Conservation (phyloP, 2,329 filamentous ascomycete genomes). For the Ophiocordyceps robertsii region DNA sequence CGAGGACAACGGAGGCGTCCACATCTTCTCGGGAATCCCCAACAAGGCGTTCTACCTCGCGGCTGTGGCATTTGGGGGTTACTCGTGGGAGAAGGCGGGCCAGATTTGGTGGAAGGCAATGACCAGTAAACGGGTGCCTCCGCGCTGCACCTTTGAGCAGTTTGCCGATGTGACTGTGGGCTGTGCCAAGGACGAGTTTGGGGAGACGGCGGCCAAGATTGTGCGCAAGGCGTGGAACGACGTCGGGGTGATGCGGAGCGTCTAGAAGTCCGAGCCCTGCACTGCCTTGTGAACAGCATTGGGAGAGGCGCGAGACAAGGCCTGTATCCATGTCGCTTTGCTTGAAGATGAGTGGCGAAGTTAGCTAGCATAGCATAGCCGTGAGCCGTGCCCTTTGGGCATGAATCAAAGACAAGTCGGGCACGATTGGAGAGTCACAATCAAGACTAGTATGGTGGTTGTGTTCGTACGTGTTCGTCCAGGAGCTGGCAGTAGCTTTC, state of each 20-base stretch:
- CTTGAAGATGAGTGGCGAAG: not conserved
- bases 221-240: constrained; percentile 33
- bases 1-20: constrained; percentile 39
- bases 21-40: constrained; percentile 42
- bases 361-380: too few relatives aligned
- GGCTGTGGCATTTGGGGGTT: constrained; percentile 33
- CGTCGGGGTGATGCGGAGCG: constrained; percentile 25
- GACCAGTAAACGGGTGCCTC: constrained; percentile 26
- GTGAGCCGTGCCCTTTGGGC: too few relatives aligned
- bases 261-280: constrained; percentile 5
- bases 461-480: too few relatives aligned
- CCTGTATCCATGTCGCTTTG: not conserved
- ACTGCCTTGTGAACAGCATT: not conserved
- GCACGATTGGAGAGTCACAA: too few relatives aligned
- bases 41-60: constrained; percentile 43
- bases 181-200: constrained; percentile 29
- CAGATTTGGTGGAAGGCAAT: constrained; percentile 39
- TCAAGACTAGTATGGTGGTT: too few relatives aligned
- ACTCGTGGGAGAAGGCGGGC: constrained; percentile 39
- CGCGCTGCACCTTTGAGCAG: constrained; percentile 29
- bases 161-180: constrained; percentile 35
- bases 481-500: too few relatives aligned
- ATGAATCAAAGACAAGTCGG: too few relatives aligned
- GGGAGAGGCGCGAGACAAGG: not conserved
- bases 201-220: constrained; percentile 24